Base-by-base conservation (phyloP, 192 early-diverging fungal genomes). In the Backusella tarrabulga region DNA sequence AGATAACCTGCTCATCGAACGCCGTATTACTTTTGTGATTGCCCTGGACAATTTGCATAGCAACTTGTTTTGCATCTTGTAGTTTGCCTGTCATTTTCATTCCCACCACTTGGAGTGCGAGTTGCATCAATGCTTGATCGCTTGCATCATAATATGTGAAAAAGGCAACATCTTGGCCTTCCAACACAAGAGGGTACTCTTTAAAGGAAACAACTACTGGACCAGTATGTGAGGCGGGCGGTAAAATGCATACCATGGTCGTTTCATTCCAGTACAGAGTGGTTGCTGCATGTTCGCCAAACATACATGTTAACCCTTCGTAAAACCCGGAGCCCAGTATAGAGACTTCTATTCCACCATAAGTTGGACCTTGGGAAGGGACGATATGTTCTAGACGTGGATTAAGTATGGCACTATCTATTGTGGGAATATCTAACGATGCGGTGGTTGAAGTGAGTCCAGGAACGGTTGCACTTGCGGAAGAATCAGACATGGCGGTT, bases 41-140 rank as follows among this genome's bases (percentile, higher is more conserved):
- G 34, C 71, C 77, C 5, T 74, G 72, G 41, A 84, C 83, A 69
- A 92, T 89, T 4, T 85, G 84, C 87, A 91, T 84, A 9, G 93
- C 93, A 77, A 93, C 88, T 56, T 91, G 84, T n/a, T 91, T 81
- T 9, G 93, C 91, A 76, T 92, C 90, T 69, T 93, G 92, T 40
- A 94, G 41, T 76, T 89, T 89, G n/a, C 90, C 94, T 4, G 88
- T 90, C 87, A 95, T 91, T 76, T 91, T 85, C 77, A 97, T 77
- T 17, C 96, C 96, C 0, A 96, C 88, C 1, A 96, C 91, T 71
- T 95, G 94, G 67, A 98, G 85, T 2, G 95, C 92, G 32, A 98
- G 85, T 76, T 96, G 95, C 83, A 96, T 92, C 73, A 98, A 80
- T 26, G 93, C 92, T 56, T 92, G 88, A 77, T 98, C 96, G 17